A percentile compares a stretch with the other conserved stretches of the same genome.
Conservation (phyloP, 2,329 filamentous ascomycete genomes). For the Exophiala sp. region DNA sequence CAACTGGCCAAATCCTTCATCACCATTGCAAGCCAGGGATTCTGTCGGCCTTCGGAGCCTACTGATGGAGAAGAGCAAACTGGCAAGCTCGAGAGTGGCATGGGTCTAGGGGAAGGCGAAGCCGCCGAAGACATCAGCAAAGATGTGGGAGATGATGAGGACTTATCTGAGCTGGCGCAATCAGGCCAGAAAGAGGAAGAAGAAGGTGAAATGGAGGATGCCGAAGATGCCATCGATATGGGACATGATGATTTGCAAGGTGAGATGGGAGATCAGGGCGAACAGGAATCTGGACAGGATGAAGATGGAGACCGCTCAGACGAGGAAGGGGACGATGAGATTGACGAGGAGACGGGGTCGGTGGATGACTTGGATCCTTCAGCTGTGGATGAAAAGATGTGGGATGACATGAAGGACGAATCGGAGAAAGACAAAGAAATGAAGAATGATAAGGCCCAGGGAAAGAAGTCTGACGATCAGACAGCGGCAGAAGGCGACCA, state of each 20-base stretch:
- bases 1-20: constrained; percentile 70
- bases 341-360: constrained; percentile 84
- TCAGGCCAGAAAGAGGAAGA: constrained; percentile 57
- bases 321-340: constrained; percentile 59
- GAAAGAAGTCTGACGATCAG: constrained; percentile 53
- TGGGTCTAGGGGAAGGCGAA: constrained; percentile 88
- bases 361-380: constrained; percentile 86
- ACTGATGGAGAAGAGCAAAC: constrained; percentile 62
- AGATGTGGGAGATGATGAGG: constrained; percentile 88
- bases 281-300: constrained; percentile 45
- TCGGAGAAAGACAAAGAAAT: constrained; percentile 61
- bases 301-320: constrained; percentile 56
- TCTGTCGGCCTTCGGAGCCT: constrained; percentile 83
- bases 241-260: constrained; percentile 88
- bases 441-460: constrained; percentile 64
- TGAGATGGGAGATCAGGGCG: constrained; percentile 59
- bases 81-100: constrained; percentile 82
- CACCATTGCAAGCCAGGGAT: constrained; percentile 74
- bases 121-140: constrained; percentile 97
- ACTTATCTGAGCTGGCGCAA: constrained; percentile 83
- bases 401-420: constrained; percentile 64
- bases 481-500: constrained; percentile 53
- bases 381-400: constrained; percentile 96
- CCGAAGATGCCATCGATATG: constrained; percentile 47
- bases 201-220: constrained; percentile 41